Evolutionary conservation across 2,329 filamentous ascomycete genomes (phyloP).

Genomic region (Sclerotinia spermophila): DNA sequence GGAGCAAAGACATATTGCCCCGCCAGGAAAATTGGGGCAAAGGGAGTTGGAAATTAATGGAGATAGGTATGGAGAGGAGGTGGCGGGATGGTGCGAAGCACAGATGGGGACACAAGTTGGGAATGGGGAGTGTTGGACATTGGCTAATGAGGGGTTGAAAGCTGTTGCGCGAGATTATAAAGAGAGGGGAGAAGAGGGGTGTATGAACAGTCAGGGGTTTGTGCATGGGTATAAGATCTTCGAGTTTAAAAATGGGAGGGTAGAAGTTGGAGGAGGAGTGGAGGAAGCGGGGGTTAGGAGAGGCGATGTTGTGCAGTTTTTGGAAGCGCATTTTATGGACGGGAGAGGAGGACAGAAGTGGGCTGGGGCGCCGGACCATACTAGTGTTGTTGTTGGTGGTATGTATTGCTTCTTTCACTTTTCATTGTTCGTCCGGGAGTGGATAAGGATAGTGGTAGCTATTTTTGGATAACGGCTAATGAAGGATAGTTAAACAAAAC

Average conservation of each 20-base stretch:
- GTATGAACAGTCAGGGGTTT: constrained; percentile 35
- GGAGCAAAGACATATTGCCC: constrained; percentile 37
- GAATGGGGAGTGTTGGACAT: constrained; percentile 41
- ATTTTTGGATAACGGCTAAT: too few relatives aligned
- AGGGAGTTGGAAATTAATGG: constrained; percentile 25
- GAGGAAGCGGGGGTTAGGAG: constrained; percentile 32
- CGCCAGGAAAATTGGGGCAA: constrained; percentile 29
- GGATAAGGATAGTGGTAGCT: too few relatives aligned
- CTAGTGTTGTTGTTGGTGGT: constrained; percentile 34
- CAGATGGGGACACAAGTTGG: constrained; percentile 37
- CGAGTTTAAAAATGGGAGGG: constrained; percentile 26
- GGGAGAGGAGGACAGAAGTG: constrained; percentile 30
- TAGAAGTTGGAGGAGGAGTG: constrained; percentile 28
- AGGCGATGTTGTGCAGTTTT: constrained; percentile 40
- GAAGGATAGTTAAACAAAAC: neutral
- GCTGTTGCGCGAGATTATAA: constrained; percentile 29
- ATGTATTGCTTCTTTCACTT: neutral
- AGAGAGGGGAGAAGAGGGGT: constrained; percentile 31
- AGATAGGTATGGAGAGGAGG: constrained; percentile 33
- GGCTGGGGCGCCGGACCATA: constrained; percentile 38
- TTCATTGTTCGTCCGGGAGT: too few relatives aligned
- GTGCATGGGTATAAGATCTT: constrained; percentile 38
- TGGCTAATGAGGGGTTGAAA: constrained; percentile 36
- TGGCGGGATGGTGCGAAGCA: constrained; percentile 36
- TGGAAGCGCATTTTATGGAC: constrained; percentile 33